Percentiles rank a stretch among this genome's conserved stretches.
Conservation (phyloP, 1,284 basidiomycete species). For the Tausonia pullulans region DNA sequence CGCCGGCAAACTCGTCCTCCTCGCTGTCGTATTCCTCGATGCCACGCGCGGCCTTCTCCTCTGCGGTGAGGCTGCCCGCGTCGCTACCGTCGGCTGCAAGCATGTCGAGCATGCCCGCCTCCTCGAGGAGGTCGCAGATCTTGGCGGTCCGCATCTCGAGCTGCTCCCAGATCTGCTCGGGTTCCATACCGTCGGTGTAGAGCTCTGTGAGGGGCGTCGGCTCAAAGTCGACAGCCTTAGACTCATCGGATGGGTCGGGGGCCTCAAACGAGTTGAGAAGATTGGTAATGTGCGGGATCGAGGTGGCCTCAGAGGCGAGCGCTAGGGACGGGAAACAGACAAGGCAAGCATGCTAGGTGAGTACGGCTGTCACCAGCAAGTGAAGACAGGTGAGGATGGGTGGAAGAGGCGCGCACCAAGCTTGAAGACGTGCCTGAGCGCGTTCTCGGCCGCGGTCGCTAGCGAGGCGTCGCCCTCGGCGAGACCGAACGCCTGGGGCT, state of each 20-base stretch:
- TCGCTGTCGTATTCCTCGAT: constrained; percentile 18
- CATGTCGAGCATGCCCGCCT: constrained; percentile 21
- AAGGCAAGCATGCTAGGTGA: not conserved
- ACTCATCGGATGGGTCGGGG: constrained; percentile 30
- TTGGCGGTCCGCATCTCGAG: constrained; percentile 61
- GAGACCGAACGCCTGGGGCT: constrained; percentile 8
- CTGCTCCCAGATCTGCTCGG: constrained; percentile 87
- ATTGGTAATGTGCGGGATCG: constrained; percentile 53
- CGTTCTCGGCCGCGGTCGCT: constrained; percentile 2
- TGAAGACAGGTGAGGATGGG: not conserved
- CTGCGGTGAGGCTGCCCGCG: constrained; percentile 7
- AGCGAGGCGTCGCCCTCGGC: constrained; percentile 2
- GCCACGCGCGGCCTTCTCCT: constrained; percentile 13
- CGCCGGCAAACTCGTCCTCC: constrained; percentile 3
- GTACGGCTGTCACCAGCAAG: constrained; percentile 15
- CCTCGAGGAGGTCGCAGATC: constrained; percentile 29
- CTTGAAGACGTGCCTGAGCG: constrained; percentile 61
- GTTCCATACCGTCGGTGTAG: constrained; percentile 69
- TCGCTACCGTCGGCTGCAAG: constrained; percentile 11
- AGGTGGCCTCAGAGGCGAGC: constrained; percentile 46
- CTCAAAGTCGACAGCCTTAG: constrained; percentile 40
- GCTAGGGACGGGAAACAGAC: constrained; percentile 21
- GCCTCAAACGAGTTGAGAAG: constrained; percentile 53
- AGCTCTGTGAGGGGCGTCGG: constrained; percentile 66
- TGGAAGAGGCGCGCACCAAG: constrained; percentile 37